Conservation (phyloP, 2,329 filamentous ascomycete genomes). For the Phialocephala sp. region DNA sequence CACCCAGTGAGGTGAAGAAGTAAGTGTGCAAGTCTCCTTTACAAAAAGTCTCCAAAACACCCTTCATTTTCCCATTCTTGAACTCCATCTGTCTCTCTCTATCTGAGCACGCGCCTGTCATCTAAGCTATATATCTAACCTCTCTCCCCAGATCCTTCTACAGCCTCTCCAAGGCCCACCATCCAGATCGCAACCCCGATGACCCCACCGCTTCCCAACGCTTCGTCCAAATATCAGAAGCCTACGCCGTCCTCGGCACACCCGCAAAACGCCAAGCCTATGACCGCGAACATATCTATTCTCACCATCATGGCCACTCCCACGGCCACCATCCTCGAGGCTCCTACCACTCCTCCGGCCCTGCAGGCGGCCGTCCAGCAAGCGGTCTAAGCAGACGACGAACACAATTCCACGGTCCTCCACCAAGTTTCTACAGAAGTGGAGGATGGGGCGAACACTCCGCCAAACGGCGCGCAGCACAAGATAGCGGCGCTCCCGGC, state of each 20-base stretch:
- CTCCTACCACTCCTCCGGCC: slow-evolving; percentile 63
- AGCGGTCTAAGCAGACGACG: slow-evolving; percentile 80
- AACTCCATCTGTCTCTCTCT: background rate
- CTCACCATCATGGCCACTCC: slow-evolving; percentile 30
- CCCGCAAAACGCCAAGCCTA: slow-evolving; percentile 78
- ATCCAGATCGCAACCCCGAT: slow-evolving; percentile 86
- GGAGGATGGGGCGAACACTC: slow-evolving; percentile 76
- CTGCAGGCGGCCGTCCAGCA: slow-evolving; percentile 76
- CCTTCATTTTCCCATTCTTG: background rate
- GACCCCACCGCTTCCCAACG: slow-evolving; percentile 74
- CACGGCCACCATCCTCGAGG: slow-evolving; percentile 44
- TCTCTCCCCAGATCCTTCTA: slow-evolving; percentile 73
- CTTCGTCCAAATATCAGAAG: slow-evolving; percentile 85
- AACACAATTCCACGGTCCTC: slow-evolving; percentile 80
- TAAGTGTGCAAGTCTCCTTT: slow-evolving; percentile 43
- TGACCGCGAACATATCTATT: slow-evolving; percentile 69
- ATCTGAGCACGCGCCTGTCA: background rate
- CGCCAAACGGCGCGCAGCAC: slow-evolving; percentile 62
- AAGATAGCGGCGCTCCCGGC: slow-evolving; percentile 42
- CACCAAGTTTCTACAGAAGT: slow-evolving; percentile 84
- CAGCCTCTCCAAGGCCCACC: slow-evolving; percentile 85
- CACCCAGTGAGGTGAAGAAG: slow-evolving; percentile 84
- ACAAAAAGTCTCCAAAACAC: too few species aligned
- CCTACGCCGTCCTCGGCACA: slow-evolving; percentile 78
- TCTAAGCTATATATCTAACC: background rate